A percentile compares a stretch with the other conserved stretches of the same genome.
These are phyloP conservation scores for Brassica nigra DNA, from an alignment of 345 rosid genomes.

Conservation along the genomic window DNA sequence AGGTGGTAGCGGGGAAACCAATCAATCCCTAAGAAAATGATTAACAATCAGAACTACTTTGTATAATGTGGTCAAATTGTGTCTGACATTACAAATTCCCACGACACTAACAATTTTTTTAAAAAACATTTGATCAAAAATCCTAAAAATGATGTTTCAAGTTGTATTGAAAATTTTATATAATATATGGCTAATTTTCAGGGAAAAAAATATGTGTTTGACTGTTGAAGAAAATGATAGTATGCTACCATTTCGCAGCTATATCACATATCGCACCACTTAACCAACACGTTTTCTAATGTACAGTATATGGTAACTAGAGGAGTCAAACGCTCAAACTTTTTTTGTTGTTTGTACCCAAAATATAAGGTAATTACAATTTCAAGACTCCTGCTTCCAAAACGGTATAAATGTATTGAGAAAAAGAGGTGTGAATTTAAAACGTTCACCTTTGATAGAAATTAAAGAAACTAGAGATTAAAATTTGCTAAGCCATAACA, in stretches of 20 bases:
- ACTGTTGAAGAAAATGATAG: neutral
- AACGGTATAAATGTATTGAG: neutral
- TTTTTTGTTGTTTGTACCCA: conserved; percentile 16
- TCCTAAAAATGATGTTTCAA: neutral
- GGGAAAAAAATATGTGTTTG: neutral
- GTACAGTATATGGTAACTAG: neutral
- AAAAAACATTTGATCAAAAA: neutral
- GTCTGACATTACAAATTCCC: neutral
- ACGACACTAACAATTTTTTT: neutral
- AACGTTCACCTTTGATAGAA: conserved; percentile 1
- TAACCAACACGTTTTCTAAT: neutral
- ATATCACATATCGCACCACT: neutral
- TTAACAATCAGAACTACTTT: too few species aligned
- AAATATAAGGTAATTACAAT: neutral
- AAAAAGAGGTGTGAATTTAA: conserved; percentile 27
- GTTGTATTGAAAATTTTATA: neutral
- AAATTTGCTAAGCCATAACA: conserved; percentile 14
- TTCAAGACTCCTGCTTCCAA: conserved; percentile 17
- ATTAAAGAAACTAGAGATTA: neutral
- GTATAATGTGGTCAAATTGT: neutral
- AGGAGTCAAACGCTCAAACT: neutral
- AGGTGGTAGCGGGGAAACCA: too few species aligned
- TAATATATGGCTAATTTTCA: neutral
- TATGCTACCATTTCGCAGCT: neutral
- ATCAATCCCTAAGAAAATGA: too few species aligned